Evolutionary conservation across 345 rosid species (phyloP), one percentile per base, ranked within the genome.

Genomic region (Syzygium aqueum): DNA sequence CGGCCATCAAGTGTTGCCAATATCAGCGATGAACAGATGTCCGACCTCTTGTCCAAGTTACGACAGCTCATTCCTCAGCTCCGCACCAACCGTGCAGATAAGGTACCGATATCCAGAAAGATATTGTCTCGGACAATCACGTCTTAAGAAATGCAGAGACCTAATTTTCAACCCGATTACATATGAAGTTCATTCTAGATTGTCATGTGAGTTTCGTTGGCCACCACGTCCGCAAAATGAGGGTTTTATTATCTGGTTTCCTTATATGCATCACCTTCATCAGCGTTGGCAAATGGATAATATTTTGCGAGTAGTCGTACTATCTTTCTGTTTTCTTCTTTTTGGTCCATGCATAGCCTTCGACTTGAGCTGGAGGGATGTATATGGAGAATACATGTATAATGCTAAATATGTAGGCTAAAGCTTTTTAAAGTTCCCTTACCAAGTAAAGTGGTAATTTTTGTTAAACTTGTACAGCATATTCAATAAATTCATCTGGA

Each of bases 21-120:
- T 27, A 87, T 87, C 84, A 85, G 61, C 73, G 65, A 65, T 10
- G 84, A 84, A 27, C 84, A 61, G 84, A 84, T 87, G 46, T 84
- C 86, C 51, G 54, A 87, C 43, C 86, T 87, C 37, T 53, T 87
- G 86, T 84, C 89, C 84, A 87, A 51, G 77, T 85, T 87, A 40
- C 89, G 80, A 73, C 84, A 84, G 6, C 86, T 87, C 84, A 51
- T 84, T 56, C 89, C 89, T 78, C 86, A 87, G 86, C 89, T 87
- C 46, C 89, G 73, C 30, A 43, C 53, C n/a, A 53, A 50, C 52
- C 51, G 12, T 21, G 7, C 89, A 27, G 89, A 85, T 85, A 87
- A 85, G 89, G 89, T 63, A 77, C 52, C 14, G 57, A 21, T 33
- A 8, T 73, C 46, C 80, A 67, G 23, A 30, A 30, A 67, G 22